Evolutionary conservation across 441 rosid species (phyloP).

Genomic region (Croton setiger): DNA sequence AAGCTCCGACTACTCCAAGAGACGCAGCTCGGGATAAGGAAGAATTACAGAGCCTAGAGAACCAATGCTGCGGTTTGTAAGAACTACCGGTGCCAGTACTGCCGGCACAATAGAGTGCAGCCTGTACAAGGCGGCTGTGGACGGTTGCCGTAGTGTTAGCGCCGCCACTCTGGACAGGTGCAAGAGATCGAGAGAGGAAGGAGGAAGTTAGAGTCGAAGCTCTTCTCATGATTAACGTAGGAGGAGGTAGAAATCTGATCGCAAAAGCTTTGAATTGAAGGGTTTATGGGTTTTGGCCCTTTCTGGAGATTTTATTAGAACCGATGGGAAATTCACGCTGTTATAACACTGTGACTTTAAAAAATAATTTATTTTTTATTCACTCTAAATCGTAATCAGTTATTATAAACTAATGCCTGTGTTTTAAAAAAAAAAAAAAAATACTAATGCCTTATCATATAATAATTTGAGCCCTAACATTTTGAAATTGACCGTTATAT

Average conservation of each 20-base stretch:
- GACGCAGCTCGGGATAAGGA: constrained; percentile 17
- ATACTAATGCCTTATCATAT: no score
- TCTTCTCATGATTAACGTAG: constrained; percentile 30
- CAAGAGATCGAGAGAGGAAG: constrained; percentile 29
- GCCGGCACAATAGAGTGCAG: constrained; percentile 27
- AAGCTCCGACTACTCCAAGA: constrained; percentile 30
- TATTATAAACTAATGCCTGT: no score
- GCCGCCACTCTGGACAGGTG: constrained; percentile 20
- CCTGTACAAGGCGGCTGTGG: constrained; percentile 23
- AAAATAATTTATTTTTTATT: no score
- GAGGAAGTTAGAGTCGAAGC: constrained; percentile 28
- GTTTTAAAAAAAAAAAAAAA: no score
- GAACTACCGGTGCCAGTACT: constrained; percentile 15
- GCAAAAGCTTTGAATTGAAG: background rate
- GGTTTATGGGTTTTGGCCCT: background rate
- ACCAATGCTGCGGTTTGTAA: constrained; percentile 19
- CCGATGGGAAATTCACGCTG: no score
- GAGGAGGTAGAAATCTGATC: background rate
- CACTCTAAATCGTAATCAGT: no score
- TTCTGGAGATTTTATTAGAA: background rate
- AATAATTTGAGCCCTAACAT: no score
- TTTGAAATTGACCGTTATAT: no score
- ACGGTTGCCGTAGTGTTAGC: constrained; percentile 11
- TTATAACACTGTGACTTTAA: no score
- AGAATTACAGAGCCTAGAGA: constrained; percentile 20